These are phyloP conservation scores for Rhododendron ovatum DNA, from an alignment of 148 eudicot genomes.

Conservation along the genomic window DNA sequence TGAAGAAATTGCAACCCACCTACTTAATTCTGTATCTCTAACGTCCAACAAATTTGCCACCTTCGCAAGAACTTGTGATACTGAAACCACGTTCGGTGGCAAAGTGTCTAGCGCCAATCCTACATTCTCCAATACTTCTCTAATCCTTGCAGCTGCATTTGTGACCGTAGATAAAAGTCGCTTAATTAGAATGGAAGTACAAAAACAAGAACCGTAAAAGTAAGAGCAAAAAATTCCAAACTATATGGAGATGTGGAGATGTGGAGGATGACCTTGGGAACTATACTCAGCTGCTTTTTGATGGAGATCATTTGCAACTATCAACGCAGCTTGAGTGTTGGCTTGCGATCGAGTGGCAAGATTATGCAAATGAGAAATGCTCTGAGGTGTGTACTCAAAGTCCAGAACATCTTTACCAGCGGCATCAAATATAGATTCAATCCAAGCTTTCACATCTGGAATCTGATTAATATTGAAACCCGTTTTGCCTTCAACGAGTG, in stretches of 20 bases:
- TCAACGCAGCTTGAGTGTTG: constrained; percentile 73
- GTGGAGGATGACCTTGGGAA: constrained; percentile 49
- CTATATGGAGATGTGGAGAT: background rate
- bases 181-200: background rate
- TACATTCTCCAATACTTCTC: constrained; percentile 77
- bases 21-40: constrained; percentile 89
- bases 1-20: constrained; percentile 36
- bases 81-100: constrained; percentile 61
- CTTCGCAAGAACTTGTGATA: constrained; percentile 52
- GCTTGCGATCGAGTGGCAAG: constrained; percentile 72
- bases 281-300: constrained; percentile 47
- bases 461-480: constrained; percentile 52
- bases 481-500: constrained; percentile 33
- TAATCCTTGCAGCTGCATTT: constrained; percentile 69
- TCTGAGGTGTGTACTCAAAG: constrained; percentile 71
- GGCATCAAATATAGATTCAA: constrained; percentile 63
- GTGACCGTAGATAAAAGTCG: background rate
- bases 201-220: background rate
- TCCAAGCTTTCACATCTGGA: constrained; percentile 84
- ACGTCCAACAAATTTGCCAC: constrained; percentile 61
- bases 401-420: constrained; percentile 84
- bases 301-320: constrained; percentile 76
- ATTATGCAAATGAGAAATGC: constrained; percentile 79
- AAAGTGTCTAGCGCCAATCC: constrained; percentile 85
- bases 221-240: background rate